phyloP scores from a whole-genome alignment of 331 rosid species.

The Phaseolus coccineus region DNA sequence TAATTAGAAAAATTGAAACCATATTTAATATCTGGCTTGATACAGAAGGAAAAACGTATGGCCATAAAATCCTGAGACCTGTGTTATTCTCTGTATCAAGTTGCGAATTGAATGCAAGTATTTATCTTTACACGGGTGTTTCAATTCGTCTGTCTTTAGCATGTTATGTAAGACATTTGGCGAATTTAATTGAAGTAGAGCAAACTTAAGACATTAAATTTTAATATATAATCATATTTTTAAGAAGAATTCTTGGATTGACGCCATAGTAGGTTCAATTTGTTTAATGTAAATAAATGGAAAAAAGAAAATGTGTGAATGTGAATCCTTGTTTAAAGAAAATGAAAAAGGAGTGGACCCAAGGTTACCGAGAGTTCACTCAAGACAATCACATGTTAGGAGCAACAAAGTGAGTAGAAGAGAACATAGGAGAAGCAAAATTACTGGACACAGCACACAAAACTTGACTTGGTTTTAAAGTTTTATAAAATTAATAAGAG shows the following conservation, averaged over 20 bases:
- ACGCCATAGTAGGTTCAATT: not conserved
- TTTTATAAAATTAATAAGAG: not conserved
- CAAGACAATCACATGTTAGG: constrained; percentile 61
- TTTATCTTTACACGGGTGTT: not conserved
- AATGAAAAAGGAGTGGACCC: constrained; percentile 38
- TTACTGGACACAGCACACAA: constrained; percentile 20
- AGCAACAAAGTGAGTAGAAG: not conserved
- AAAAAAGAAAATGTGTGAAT: not conserved
- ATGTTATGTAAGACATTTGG: not conserved
- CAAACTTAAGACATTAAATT: not conserved
- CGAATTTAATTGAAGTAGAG: not conserved
- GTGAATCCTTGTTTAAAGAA: not conserved
- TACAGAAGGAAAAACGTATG: not conserved
- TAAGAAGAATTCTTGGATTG: not conserved
- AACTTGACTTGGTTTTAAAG: constrained; percentile 49
- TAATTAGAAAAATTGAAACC: not conserved
- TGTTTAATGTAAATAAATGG: not conserved
- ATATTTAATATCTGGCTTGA: not conserved
- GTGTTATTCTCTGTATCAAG: not conserved
- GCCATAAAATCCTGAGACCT: not conserved
- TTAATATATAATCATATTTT: not conserved
- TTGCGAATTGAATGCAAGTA: not conserved
- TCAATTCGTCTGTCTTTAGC: not conserved
- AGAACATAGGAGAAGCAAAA: not conserved
- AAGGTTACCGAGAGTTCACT: constrained; percentile 58